These are phyloP conservation scores for Kazachstania sp. DNA, from an alignment of 1,139 yeast species.

Conservation along the genomic window DNA sequence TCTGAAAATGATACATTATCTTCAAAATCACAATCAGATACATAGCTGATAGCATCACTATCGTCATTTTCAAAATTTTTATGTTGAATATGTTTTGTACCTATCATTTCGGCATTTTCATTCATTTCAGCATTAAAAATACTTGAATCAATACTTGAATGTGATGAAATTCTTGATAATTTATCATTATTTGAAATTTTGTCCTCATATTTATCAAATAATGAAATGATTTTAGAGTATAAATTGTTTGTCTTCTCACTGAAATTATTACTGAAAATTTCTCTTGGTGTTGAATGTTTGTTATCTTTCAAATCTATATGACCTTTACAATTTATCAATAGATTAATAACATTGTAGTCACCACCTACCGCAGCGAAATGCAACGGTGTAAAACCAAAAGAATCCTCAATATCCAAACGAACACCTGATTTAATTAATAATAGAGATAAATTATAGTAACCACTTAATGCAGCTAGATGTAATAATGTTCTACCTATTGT, in stretches of 20 bases:
- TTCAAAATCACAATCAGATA: slow-evolving; percentile 20
- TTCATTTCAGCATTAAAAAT: slow-evolving; percentile 1
- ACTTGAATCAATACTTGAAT: slow-evolving; percentile 30
- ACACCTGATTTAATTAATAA: slow-evolving; percentile 74
- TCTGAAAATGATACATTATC: slow-evolving; percentile 21
- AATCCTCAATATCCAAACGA: slow-evolving; percentile 63
- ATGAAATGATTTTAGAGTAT: slow-evolving; percentile 6
- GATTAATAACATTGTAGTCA: slow-evolving; percentile 41
- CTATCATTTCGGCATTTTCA: background rate
- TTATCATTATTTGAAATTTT: slow-evolving; percentile 2
- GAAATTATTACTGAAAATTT: slow-evolving; percentile 37
- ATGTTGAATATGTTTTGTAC: background rate
- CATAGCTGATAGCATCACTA: background rate
- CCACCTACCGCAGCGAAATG: slow-evolving; percentile 80
- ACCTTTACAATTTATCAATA: slow-evolving; percentile 43
- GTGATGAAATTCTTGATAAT: slow-evolving; percentile 15
- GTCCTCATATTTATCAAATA: slow-evolving; percentile 1
- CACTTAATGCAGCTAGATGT: slow-evolving; percentile 73
- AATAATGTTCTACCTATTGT: slow-evolving; percentile 77
- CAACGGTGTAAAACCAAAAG: slow-evolving; percentile 76
- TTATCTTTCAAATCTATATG: slow-evolving; percentile 49
- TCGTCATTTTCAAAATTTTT: background rate
- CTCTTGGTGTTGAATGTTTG: slow-evolving; percentile 45
- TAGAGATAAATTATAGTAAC: slow-evolving; percentile 52
- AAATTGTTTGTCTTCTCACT: slow-evolving; percentile 25